Evolutionary conservation across 2,329 filamentous ascomycete species (phyloP).

Genomic region (Fusarium beomiforme): DNA sequence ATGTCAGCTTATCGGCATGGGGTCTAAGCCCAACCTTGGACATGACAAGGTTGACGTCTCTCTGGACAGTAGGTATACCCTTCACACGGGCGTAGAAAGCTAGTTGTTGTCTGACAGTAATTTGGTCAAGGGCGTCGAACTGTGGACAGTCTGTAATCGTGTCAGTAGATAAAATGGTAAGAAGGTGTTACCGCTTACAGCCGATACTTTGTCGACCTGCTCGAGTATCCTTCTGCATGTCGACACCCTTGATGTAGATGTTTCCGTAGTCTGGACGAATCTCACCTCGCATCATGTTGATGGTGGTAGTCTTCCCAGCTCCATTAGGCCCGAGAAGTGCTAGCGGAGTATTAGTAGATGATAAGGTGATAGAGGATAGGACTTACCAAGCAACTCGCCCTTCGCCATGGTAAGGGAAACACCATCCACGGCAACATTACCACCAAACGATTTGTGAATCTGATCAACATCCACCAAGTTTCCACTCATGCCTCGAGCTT

Average conservation of each 20-base stretch:
- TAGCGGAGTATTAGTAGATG: not conserved
- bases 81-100: conserved; percentile 77
- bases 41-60: conserved; percentile 59
- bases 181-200: not conserved
- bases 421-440: not conserved
- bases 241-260: conserved; percentile 74
- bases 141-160: conserved; percentile 69
- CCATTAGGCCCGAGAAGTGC: conserved; percentile 19
- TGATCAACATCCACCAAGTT: conserved; percentile 1
- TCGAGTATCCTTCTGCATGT: conserved; percentile 71
- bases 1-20: conserved; percentile 71
- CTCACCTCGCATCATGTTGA: conserved; percentile 19
- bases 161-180: not conserved
- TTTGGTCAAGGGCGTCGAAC: conserved; percentile 77
- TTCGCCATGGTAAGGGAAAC: not conserved
- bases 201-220: conserved; percentile 72
- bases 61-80: conserved; percentile 68
- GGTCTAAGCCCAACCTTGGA: conserved; percentile 71
- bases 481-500: not conserved
- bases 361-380: accelerated
- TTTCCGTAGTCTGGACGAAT: conserved; percentile 47
- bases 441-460: not conserved
- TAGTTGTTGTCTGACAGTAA: conserved; percentile 79
- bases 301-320: conserved; percentile 10
- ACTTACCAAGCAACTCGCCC: not conserved